Base-by-base conservation (phyloP, 139 green algal genomes). In the Picochlorum sp. region DNA sequence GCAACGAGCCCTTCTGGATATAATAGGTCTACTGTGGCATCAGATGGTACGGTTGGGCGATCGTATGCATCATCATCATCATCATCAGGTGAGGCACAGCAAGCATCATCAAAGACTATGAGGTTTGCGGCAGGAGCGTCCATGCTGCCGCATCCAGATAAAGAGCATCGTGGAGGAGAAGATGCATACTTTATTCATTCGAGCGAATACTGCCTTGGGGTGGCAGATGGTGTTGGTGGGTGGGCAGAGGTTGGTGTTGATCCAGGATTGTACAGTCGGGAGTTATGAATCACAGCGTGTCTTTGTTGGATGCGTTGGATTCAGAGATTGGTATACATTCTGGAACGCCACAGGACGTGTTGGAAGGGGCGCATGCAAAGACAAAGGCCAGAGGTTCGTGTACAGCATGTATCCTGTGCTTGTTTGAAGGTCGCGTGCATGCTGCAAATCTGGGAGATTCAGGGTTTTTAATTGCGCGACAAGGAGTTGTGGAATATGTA, bases 401-500 rank as follows among this genome's bases (percentile, higher is more conserved):
- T 34, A 95, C 91, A 2, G 88, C 86, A 3, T 95, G 86, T 70
- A 71, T 96, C 32, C 59, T 92, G n/a, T 74, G 71, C 55, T 56
- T 96, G 44, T 83, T 89, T 34, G 74, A 70, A 20, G 69, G 66
- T 28, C 79, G 28, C 3, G 58, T 96, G 62, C 75, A 82, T 38
- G 86, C 86, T 15, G 79, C 80, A 30, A 96, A 96, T 76, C 61
- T 96, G 14, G 90, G 89, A 13, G 90, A 96, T 77, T 87, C 72
- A 3, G 87, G 79, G 23, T 85, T 85, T 61, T 67, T 80, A 51
- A 54, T 74, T 9, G 59, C 66, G 6, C 57, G 64, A 11, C 38
- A 28, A 38, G 67, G 45, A 7, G n/a, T 85, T 50, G 72, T 92
- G 13, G 47, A 79, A 3, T 94, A 91, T 82, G 80, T 88, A 66